Percentiles rank a stretch among this genome's conserved stretches.
These are phyloP conservation scores for Stipa capillata DNA, from an alignment of 176 grass and related monocot genomes.

Conservation along the genomic window DNA sequence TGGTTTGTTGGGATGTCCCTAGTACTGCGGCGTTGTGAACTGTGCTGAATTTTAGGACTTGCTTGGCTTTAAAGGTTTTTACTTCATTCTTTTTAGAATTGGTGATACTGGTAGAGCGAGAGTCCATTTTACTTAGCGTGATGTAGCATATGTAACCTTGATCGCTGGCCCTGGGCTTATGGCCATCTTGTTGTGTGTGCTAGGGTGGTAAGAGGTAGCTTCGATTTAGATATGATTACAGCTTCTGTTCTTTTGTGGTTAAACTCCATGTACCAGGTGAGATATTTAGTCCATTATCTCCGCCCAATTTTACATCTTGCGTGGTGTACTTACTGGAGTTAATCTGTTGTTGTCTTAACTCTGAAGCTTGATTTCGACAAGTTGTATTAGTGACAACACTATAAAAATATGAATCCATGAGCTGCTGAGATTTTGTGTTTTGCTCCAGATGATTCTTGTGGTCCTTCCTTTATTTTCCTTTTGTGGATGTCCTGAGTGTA, in stretches of 20 bases:
- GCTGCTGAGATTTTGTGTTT: background rate
- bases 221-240: background rate
- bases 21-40: background rate
- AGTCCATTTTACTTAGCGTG: background rate
- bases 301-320: background rate
- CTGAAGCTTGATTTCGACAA: background rate
- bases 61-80: background rate
- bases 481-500: background rate
- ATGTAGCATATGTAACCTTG: background rate
- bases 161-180: background rate
- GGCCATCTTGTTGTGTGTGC: background rate
- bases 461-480: background rate
- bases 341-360: background rate
- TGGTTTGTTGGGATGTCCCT: background rate
- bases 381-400: background rate
- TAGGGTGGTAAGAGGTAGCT: background rate
- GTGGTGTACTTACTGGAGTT: background rate
- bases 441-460: background rate
- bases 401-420: background rate
- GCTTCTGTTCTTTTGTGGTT: background rate
- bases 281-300: background rate
- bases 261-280: background rate
- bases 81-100: background rate
- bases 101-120: background rate
- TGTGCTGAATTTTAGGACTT: background rate